phyloP scores from a whole-genome alignment of 352 stramenopile genomes.

The Stramenopiles sp. region DNA sequence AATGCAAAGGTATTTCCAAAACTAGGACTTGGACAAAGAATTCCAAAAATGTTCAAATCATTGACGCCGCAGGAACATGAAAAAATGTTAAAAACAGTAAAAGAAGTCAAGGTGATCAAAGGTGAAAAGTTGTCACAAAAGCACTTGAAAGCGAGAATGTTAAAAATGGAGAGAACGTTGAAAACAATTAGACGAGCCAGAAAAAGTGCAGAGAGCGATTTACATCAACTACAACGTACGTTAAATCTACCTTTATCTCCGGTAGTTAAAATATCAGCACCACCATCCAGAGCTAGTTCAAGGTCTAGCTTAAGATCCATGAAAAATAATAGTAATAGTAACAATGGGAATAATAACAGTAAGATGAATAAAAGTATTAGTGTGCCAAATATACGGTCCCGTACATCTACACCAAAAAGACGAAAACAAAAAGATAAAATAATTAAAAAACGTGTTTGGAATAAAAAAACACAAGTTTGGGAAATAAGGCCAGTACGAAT shows the following conservation, averaged over 20 bases:
- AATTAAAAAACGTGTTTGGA: not conserved
- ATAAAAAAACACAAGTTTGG: constrained; percentile 5
- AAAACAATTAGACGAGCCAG: not conserved
- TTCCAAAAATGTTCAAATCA: not conserved
- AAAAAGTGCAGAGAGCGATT: constrained; percentile 2
- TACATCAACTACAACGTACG: not conserved
- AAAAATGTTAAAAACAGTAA: not conserved
- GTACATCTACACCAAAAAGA: not conserved
- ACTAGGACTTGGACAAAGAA: not conserved
- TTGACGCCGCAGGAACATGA: not conserved
- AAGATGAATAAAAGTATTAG: not conserved
- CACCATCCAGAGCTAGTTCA: not conserved
- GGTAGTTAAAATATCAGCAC: not conserved
- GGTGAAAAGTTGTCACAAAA: not conserved
- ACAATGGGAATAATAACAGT: not conserved
- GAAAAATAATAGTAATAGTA: not conserved
- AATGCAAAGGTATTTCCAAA: constrained; percentile 5
- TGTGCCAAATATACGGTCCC: not conserved
- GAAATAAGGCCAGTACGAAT: not conserved
- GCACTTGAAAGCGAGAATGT: not conserved
- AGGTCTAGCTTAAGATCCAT: too few relatives aligned
- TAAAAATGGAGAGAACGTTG: not conserved
- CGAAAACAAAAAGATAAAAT: not conserved
- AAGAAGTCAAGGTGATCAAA: constrained; percentile 2
- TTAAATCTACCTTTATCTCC: constrained; percentile 1